Base-by-base conservation (phyloP, 2,329 filamentous ascomycete genomes). In the Truncatella angustata region DNA sequence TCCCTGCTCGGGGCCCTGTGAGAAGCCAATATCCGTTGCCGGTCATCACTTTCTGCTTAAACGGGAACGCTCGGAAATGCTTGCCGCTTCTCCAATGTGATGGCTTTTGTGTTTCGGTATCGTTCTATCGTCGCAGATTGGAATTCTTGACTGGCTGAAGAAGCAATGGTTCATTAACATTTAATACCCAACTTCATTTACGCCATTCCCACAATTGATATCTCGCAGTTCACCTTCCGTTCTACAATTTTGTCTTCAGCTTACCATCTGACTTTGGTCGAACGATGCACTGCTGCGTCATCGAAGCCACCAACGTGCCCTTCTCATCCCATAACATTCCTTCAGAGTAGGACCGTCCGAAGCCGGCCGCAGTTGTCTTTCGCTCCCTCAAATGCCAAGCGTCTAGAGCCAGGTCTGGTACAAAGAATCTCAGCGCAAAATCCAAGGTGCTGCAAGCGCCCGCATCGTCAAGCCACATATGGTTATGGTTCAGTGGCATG, bases 221-320 rank as follows among this genome's bases (percentile, higher is more conserved):
- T n/a, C n/a, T n/a, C n/a, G n/a, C n/a, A n/a, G n/a, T n/a, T n/a
- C n/a, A n/a, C n/a, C n/a, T 28, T 44, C 5, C 28, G 14, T n/a
- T 18, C 20, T 50, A 50, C 20, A 50, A 24, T 20, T 36, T 46
- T 21, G 21, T 14, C 24, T 50, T 53, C 2, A n/a, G 26, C 30
- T 46, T 46, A 20, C 18, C 12, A 46, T 49, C 54, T 28, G 30
- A 44, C 51, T 50, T 56, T 4, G 60, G 56, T 40, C 69, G 49
- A 57, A 72, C 49, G 30, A 72, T 72, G 5, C 62, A 68, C 65
- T 78, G 74, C 64, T 80, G 77, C 9, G 70, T 76, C 72, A 78
- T 77, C 39, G 60, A 67, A 12, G 75, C 77, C 1, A 80, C 63
- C 56, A 78, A 57, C 36, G 63, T 69, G 0, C 77, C 76, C 32